Evolutionary conservation across 2,329 filamentous ascomycete genomes (phyloP).

Genomic region (Sporothrix mexicana): DNA sequence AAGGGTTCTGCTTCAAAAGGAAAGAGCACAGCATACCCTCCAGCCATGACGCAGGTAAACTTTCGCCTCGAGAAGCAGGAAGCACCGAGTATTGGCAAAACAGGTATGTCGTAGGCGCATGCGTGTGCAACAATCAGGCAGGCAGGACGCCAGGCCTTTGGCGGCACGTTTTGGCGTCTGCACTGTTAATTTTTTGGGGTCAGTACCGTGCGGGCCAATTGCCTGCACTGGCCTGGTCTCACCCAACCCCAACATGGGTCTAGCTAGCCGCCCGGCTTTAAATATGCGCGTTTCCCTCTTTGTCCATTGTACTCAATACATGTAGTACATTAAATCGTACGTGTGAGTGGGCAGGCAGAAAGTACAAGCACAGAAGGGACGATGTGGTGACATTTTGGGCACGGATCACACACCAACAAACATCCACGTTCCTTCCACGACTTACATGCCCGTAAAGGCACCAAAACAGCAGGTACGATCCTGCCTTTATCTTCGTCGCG

Average conservation of each 20-base stretch:
- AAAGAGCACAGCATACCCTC: slow-evolving; percentile 6
- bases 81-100: background rate
- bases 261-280: slow-evolving; percentile 31
- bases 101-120: background rate
- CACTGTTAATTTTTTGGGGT: background rate
- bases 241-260: slow-evolving; percentile 4
- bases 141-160: background rate
- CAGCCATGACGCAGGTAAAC: background rate
- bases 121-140: background rate
- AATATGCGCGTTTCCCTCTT: slow-evolving; percentile 24
- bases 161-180: background rate
- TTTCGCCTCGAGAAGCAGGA: slow-evolving; percentile 21
- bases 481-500: background rate
- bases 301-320: background rate
- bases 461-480: slow-evolving; percentile 20
- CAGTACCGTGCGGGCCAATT: background rate
- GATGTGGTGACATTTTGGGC: background rate
- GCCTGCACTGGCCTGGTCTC: slow-evolving; percentile 3
- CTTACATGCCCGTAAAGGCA: slow-evolving; percentile 18
- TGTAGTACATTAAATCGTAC: too few relatives aligned
- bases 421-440: background rate
- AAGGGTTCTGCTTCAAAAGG: background rate
- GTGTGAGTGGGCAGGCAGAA: too few relatives aligned
- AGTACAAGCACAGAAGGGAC: too few relatives aligned
- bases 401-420: slow-evolving; percentile 16